phyloP scores from a whole-genome alignment of 768 basidiomycete species.

The Ephemerocybe angulata region DNA sequence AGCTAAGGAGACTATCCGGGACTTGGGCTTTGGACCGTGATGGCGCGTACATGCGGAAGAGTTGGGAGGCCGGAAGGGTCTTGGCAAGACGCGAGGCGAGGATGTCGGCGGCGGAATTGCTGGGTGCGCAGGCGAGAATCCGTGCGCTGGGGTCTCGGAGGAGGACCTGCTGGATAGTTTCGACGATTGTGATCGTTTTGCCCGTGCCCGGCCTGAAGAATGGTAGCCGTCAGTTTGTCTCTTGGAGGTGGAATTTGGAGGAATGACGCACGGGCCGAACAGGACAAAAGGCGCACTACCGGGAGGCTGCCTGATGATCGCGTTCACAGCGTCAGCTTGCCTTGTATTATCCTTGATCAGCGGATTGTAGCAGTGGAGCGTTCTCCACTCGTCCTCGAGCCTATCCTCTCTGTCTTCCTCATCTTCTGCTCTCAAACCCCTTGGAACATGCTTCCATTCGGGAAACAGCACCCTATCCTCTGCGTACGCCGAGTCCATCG shows the following conservation, averaged over 20 bases:
- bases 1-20: constrained; percentile 38
- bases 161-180: constrained; percentile 56
- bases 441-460: constrained; percentile 18
- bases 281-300: constrained; percentile 55
- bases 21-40: constrained; percentile 44
- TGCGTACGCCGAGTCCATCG: constrained; percentile 42
- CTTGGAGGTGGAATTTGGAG: background rate
- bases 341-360: constrained; percentile 42
- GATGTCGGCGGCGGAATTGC: constrained; percentile 63
- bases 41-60: constrained; percentile 58
- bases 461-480: constrained; percentile 54
- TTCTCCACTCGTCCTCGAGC: constrained; percentile 4
- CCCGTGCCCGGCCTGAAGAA: constrained; percentile 55
- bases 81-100: constrained; percentile 42
- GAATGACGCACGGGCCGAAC: constrained; percentile 53
- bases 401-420: background rate
- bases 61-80: constrained; percentile 26
- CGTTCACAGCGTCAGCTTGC: constrained; percentile 47
- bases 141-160: constrained; percentile 30
- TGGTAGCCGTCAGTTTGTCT: background rate
- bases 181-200: constrained; percentile 62
- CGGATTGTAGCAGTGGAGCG: constrained; percentile 34
- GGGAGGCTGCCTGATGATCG: constrained; percentile 39
- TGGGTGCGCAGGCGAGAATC: constrained; percentile 59
- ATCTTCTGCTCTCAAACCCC: background rate